Conservation (phyloP, 345 rosid genomes). For the Arabis hirsuta region DNA sequence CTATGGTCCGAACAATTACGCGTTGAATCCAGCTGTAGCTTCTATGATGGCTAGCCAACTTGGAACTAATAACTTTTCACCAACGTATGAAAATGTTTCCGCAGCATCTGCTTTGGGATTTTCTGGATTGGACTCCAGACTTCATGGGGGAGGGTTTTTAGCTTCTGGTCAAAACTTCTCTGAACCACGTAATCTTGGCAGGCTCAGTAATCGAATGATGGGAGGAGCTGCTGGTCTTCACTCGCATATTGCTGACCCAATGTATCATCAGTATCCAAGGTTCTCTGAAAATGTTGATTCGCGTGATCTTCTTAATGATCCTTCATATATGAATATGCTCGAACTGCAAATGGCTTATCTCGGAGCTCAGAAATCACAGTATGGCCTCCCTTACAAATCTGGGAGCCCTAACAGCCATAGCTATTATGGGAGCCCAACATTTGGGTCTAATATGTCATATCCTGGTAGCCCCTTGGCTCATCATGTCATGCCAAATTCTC, state of each 20-base stretch:
- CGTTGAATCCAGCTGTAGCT: constrained; percentile 61
- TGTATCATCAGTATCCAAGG: constrained; percentile 66
- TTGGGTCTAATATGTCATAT: constrained; percentile 62
- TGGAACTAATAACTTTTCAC: constrained; percentile 61
- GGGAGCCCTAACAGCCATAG: constrained; percentile 60
- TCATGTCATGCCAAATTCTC: constrained; percentile 60
- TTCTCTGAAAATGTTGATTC: constrained; percentile 58
- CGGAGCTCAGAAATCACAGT: constrained; percentile 70
- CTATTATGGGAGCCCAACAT: constrained; percentile 61
- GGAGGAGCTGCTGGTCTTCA: constrained; percentile 56
- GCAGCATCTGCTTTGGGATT: constrained; percentile 60
- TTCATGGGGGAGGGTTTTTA: constrained; percentile 58
- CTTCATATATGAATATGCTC: constrained; percentile 59
- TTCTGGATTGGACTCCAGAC: constrained; percentile 70
- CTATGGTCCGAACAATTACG: constrained; percentile 56
- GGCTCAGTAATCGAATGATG: constrained; percentile 52
- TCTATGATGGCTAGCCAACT: constrained; percentile 72
- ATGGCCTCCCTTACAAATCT: constrained; percentile 60
- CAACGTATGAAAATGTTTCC: constrained; percentile 72
- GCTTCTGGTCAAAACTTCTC: constrained; percentile 56
- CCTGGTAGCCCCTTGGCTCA: constrained; percentile 72
- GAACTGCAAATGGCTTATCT: constrained; percentile 72
- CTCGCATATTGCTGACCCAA: constrained; percentile 61
- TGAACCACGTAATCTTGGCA: constrained; percentile 53
- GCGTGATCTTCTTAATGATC: constrained; percentile 58